phyloP scores from a whole-genome alignment of 2,329 filamentous ascomycete species.

The Sclerotinia subarctica region DNA sequence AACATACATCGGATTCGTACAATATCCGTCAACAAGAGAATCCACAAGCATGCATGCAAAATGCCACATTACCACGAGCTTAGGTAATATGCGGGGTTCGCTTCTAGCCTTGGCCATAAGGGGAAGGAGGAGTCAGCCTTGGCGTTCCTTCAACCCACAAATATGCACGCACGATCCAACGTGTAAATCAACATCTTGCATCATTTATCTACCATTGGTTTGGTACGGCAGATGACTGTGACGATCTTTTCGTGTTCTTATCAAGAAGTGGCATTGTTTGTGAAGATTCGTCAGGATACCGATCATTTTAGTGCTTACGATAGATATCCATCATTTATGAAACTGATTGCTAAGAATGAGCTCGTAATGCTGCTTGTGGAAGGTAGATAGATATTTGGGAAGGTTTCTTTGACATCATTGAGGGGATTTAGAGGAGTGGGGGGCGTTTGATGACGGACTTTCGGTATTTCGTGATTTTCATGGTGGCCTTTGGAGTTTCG shows the following conservation, averaged over 20 bases:
- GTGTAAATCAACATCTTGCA: conserved; percentile 3
- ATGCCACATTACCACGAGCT: background rate
- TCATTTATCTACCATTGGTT: background rate
- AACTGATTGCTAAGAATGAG: background rate
- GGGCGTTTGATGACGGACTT: background rate
- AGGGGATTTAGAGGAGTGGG: background rate
- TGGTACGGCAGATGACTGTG: too few relatives aligned
- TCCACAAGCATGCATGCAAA: background rate
- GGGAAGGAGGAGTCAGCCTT: background rate
- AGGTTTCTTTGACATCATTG: background rate
- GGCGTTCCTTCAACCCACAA: conserved; percentile 4
- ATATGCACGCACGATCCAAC: background rate
- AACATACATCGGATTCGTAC: background rate
- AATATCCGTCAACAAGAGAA: background rate
- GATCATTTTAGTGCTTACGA: background rate
- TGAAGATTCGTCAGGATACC: background rate
- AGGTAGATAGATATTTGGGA: background rate
- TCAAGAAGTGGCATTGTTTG: background rate
- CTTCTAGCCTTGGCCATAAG: background rate
- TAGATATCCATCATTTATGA: too few relatives aligned
- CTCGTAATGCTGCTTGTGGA: background rate
- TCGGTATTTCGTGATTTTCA: background rate
- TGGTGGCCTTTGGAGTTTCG: background rate
- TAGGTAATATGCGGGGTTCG: conserved; percentile 1
- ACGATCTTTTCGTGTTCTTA: conserved; percentile 1